Evolutionary conservation across 2,329 filamentous ascomycete genomes (phyloP).

Genomic region (Talaromyces albobiverticillius): DNA sequence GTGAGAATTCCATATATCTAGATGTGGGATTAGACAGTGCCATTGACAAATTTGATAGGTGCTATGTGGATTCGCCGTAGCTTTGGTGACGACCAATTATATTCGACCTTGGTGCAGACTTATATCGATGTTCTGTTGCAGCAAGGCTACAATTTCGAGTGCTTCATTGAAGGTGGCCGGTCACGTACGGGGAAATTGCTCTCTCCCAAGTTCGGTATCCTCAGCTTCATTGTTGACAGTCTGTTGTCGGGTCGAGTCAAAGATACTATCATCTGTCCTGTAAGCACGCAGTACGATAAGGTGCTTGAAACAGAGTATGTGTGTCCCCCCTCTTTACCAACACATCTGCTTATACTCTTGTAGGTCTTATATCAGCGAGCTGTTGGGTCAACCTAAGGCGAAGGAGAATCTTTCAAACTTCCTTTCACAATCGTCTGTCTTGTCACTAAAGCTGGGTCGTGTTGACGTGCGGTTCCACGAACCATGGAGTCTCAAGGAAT

Average conservation of each 20-base stretch:
- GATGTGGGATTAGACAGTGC: not conserved
- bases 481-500: conserved; percentile 84
- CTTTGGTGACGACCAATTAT: conserved; percentile 89
- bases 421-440: conserved; percentile 79
- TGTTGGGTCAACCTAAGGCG: conserved; percentile 89
- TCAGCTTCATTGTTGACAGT: conserved; percentile 88
- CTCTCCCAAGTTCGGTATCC: conserved; percentile 91
- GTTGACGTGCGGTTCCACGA: conserved; percentile 96
- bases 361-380: conserved; percentile 84
- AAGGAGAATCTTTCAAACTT: conserved; percentile 93
- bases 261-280: conserved; percentile 90
- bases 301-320: conserved; percentile 85
- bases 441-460: conserved; percentile 82
- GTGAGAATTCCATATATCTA: conserved; percentile 23
- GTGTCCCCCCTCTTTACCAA: not conserved
- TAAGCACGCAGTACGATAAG: conserved; percentile 97
- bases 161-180: conserved; percentile 93
- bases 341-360: conserved; percentile 14
- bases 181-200: conserved; percentile 92
- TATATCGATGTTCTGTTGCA: conserved; percentile 93
- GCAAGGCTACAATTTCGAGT: conserved; percentile 91
- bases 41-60: conserved; percentile 38
- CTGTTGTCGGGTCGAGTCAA: conserved; percentile 82
- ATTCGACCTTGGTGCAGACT: conserved; percentile 87
- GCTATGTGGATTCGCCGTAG: conserved; percentile 94